Evolutionary conservation across 169 alveolate species (phyloP).

Genomic region (Cystoisospora suis): DNA sequence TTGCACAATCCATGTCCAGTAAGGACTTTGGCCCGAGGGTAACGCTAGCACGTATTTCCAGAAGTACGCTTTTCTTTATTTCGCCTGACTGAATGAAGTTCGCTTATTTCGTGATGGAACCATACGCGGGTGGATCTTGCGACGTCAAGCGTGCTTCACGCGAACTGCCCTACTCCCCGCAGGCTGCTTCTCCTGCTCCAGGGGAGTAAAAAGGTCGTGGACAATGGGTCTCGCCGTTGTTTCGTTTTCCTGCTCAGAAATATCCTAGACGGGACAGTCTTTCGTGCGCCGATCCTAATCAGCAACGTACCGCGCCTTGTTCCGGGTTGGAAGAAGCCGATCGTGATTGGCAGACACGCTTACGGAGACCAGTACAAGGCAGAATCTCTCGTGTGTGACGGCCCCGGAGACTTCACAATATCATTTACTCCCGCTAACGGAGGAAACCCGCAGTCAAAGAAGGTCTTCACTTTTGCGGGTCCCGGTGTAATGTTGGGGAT

Average conservation of each 20-base stretch:
- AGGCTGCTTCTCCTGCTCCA: not conserved
- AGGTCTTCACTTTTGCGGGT: conserved; percentile 53
- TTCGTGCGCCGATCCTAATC: conserved; percentile 94
- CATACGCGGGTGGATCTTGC: too few species aligned
- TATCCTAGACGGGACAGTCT: conserved; percentile 94
- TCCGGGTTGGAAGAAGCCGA: conserved; percentile 86
- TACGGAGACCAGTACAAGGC: conserved; percentile 95
- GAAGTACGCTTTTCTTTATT: too few species aligned
- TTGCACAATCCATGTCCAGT: too few species aligned
- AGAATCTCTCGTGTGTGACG: conserved; percentile 68
- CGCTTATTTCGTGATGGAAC: too few species aligned
- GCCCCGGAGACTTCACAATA: conserved; percentile 64
- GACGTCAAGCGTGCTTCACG: too few species aligned
- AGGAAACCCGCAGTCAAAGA: not conserved
- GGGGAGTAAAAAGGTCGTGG: not conserved
- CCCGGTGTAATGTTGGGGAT: conserved; percentile 89
- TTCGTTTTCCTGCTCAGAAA: conserved; percentile 72
- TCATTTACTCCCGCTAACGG: conserved; percentile 27
- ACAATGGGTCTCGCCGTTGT: not conserved
- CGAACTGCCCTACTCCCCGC: too few species aligned
- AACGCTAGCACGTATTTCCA: too few species aligned
- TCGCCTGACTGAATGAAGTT: too few species aligned
- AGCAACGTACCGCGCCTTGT: conserved; percentile 93
- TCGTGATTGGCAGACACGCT: conserved; percentile 95
- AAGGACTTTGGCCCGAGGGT: too few species aligned